Evolutionary conservation across 2,329 filamentous ascomycete genomes (phyloP), one percentile per base, ranked within the genome.

Genomic region (Grosmannia serpens): DNA sequence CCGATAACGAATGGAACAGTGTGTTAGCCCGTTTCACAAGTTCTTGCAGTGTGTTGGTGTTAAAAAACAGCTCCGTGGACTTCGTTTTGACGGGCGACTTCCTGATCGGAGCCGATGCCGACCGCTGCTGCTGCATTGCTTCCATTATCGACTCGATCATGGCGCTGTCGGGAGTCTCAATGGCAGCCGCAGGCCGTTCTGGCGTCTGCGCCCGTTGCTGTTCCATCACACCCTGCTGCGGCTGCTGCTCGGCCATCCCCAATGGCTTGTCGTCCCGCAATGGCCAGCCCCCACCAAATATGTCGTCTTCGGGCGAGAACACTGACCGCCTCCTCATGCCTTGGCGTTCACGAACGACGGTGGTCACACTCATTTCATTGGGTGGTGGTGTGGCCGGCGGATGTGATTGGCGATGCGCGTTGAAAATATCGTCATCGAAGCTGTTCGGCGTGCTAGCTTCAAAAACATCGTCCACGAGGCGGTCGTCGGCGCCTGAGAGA

Each of bases 31-130:
- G 76, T 67, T 82, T 83, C 44, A 87, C 84, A 57, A 87, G 72
- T 65, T 83, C 81, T 64, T 82, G 83, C n/a, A 87, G 74, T 68
- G 82, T 86, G 62, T 85, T 85, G 6, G 84, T 86, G 66, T 86
- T 84, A 62, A 87, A 87, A 60, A 85, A 84, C 65, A 86, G 77
- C 70, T 79, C 79, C 60, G 77, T 74, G 51, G 77, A 71, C 13
- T 66, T 68, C 7, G 61, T 61, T 66, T 69, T 70, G 57, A 67
- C 59, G 17, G 68, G 69, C 5, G 69, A 65, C 50, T 67, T 68
- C 24, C 67, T 67, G 22, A 67, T 63, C 11, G 75, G 70, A 52
- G 77, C 72, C 2, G 75, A 69, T 2, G 72, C 71, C 7, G 76
- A 73, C 26, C 78, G 76, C 59, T 81, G 76, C 60, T 76, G 72